These are phyloP conservation scores for Hansenula lynferdii DNA, from an alignment of 1,139 yeast species.

Conservation along the genomic window DNA sequence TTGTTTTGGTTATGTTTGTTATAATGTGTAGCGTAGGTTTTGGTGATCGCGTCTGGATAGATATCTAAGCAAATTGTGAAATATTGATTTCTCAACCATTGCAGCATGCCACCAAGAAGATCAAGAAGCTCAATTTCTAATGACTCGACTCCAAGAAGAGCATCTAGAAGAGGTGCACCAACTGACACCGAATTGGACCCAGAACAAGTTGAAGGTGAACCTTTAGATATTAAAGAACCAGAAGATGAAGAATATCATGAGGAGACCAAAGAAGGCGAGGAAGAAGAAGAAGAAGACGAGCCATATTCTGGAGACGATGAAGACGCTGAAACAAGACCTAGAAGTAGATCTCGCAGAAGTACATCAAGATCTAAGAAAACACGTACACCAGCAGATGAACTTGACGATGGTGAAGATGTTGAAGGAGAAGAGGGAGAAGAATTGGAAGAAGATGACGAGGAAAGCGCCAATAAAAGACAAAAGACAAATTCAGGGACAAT, in stretches of 20 bases:
- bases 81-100: too few species aligned
- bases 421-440: constrained; percentile 5
- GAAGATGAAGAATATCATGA: constrained; percentile 4
- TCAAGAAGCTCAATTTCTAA: not conserved
- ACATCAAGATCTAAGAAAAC: constrained; percentile 2
- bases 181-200: not conserved
- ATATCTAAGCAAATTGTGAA: too few species aligned
- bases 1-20: too few species aligned
- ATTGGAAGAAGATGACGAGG: constrained; percentile 2
- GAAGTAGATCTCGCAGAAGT: constrained; percentile 5
- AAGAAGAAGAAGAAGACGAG: constrained; percentile 1
- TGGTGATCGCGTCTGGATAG: not conserved
- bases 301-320: constrained; percentile 3
- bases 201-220: too few species aligned
- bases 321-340: constrained; percentile 2
- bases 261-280: not conserved
- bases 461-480: constrained; percentile 10
- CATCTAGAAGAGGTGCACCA: not conserved
- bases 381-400: constrained; percentile 3
- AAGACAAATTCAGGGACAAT: constrained; percentile 3
- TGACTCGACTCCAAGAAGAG: not conserved
- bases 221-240: constrained; percentile 6
- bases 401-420: constrained; percentile 6
- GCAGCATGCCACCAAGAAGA: constrained; percentile 2
- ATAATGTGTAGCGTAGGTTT: too few species aligned